Conservation (phyloP, 1,139 yeast species). For the Meyerozyma athensensis region DNA sequence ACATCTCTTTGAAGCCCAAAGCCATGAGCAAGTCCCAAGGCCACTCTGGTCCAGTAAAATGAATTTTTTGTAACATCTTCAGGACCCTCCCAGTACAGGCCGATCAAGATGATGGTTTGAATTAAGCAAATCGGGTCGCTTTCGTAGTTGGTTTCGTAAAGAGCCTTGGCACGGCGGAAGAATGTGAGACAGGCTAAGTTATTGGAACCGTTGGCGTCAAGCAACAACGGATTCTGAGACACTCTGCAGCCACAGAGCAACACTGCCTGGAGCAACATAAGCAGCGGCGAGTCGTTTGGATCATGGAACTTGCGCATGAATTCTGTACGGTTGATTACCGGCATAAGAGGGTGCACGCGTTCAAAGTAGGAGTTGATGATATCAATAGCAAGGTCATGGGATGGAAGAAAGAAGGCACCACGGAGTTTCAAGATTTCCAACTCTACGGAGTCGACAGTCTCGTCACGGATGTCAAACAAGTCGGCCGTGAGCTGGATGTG, state of each 20-base stretch:
- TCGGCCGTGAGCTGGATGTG: slow-evolving; percentile 41
- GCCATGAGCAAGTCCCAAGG: slow-evolving; percentile 72
- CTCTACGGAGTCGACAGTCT: slow-evolving; percentile 58
- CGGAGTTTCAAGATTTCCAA: slow-evolving; percentile 61
- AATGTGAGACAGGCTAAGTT: slow-evolving; percentile 60
- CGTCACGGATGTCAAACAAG: slow-evolving; percentile 33
- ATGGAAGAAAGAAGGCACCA: slow-evolving; percentile 72
- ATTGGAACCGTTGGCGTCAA: slow-evolving; percentile 53
- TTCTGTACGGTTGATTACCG: slow-evolving; percentile 60
- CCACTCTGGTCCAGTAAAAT: slow-evolving; percentile 74
- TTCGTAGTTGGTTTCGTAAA: slow-evolving; percentile 72
- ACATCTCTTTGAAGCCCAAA: slow-evolving; percentile 68
- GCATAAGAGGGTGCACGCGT: slow-evolving; percentile 65
- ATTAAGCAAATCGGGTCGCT: slow-evolving; percentile 63
- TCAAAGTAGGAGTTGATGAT: slow-evolving; percentile 61
- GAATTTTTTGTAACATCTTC: slow-evolving; percentile 73
- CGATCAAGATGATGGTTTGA: slow-evolving; percentile 61
- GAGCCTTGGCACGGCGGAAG: slow-evolving; percentile 72
- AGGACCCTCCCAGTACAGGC: slow-evolving; percentile 76
- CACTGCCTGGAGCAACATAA: slow-evolving; percentile 65
- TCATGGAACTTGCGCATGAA: slow-evolving; percentile 57
- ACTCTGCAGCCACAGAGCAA: slow-evolving; percentile 67
- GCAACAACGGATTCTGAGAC: slow-evolving; percentile 50
- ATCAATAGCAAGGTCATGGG: slow-evolving; percentile 55
- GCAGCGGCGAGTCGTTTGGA: slow-evolving; percentile 61